Base-by-base conservation (phyloP, 345 rosid genomes). In the Populus deltoides region DNA sequence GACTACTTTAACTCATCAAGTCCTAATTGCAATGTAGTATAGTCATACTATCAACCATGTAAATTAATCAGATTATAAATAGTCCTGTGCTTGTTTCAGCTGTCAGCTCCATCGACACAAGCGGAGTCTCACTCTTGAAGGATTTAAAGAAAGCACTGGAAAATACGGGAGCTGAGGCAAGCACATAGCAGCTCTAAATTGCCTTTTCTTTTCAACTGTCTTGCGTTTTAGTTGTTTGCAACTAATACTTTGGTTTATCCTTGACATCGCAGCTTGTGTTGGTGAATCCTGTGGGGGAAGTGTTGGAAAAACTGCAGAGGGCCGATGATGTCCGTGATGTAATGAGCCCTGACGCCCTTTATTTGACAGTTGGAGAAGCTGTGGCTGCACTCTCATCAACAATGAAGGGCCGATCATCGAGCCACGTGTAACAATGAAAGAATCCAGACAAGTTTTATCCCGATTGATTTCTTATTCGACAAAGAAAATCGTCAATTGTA, bases 201-300 rank as follows among this genome's bases (percentile, higher is more conserved):
- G 33, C 62, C 63, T 13, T 25, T 62, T 4, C 27, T 24, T 31
- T 41, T 20, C 25, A 9, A 12, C 55, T 8, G 15, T 47, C 31
- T 68, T 24, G 5, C 22, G 27, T 53, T 33, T 29, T 38, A 27
- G 35, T 25, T 36, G 49, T 22, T 69, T n/a, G 63, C 63, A 24
- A 1, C 25, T 59, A 59, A 59, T 24, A 59, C 29, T 10, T 9
- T 9, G 29, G 20, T 53, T 24, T 10, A 18, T 41, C 1, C n/a
- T n/a, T 39, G 33, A 1, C 41, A 25, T 33, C 25, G 75, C 93
- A 96, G 99, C 90, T 96, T 62, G 94, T 91, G 81, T 63, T 93
- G 83, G 98, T 93, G 92, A 96, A 96, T 83, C 98, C 99, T 45
- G 72, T 92, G 13, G 92, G 93, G 6, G 98, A 91, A 79, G 99